Evolutionary conservation across 2,329 filamentous ascomycete species (phyloP), one percentile per base, ranked within the genome.

Genomic region (Hymenoscyphus infarciens): DNA sequence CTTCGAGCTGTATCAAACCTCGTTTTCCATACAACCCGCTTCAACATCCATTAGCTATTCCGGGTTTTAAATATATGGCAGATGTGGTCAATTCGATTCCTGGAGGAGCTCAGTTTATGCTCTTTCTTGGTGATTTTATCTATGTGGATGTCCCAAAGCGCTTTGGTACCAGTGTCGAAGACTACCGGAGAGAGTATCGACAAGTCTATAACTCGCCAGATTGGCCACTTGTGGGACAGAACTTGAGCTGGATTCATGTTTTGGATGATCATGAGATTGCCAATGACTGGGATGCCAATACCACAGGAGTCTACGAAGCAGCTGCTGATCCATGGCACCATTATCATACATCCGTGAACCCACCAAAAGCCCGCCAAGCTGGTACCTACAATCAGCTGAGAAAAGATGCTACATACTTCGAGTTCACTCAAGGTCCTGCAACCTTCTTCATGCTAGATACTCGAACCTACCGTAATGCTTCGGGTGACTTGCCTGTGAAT

Each of bases 381-480:
- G 75, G 79, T 61, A 76, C 75, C 2, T 74, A 69, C 19, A 76
- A 73, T 60, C 67, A 72, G 54, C 70, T 74, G 33, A 74, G 77
- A 66, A 60, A 77, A 54, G 85, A 84, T 19, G 87, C 88, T 0
- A 96, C 92, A 0, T 98, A 95, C 77, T 98, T 93, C 74, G 86
- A 87, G 25, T 99, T 99, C 75, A 85, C 85, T 1, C 91, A 97
- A 74, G 95, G 95, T 0, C 94, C 94, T 0, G 93, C 92, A 0
- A 89, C 90, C 45, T 97, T 98, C 78, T 99, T 98, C 80, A 87
- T 99, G 80, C 81, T 97, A 58, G 95, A 99, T 74, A 97, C 94
- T 0, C 86, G 95, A 59, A 89, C 90, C 45, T 96, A 96, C 74
- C 89, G 94, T 56, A 92, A 84, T 15, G 76, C 89, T 5, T 86